Percentiles rank a stretch among this genome's conserved stretches.
phyloP scores from a whole-genome alignment of 257 asterid species.

The Capsicum chinense region DNA sequence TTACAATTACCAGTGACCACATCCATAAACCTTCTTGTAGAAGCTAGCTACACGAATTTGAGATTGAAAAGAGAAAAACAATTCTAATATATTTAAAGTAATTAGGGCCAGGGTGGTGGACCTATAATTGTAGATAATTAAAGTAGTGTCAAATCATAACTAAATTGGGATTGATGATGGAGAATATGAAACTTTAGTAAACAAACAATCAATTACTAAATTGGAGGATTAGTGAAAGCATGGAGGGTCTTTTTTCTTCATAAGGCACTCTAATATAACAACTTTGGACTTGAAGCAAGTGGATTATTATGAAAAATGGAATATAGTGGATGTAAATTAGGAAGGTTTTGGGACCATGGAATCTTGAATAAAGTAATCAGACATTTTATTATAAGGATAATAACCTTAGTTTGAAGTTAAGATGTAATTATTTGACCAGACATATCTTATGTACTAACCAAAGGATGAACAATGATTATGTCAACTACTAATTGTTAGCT shows the following conservation, averaged over 20 bases:
- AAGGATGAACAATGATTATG: conserved; percentile 40
- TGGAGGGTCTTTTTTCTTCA: background rate
- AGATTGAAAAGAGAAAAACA: background rate
- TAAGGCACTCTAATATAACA: conserved; percentile 30
- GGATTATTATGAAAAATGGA: conserved; percentile 8
- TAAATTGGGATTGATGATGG: conserved; percentile 31
- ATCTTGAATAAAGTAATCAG: conserved; percentile 38
- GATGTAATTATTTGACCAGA: conserved; percentile 49
- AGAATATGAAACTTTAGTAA: conserved; percentile 41
- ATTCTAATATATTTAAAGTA: background rate
- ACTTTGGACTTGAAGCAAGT: conserved; percentile 37
- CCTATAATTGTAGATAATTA: background rate
- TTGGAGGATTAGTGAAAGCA: conserved; percentile 43
- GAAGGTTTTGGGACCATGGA: conserved; percentile 37
- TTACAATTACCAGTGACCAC: background rate
- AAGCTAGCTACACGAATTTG: background rate
- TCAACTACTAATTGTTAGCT: background rate
- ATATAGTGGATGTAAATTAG: background rate
- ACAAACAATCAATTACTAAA: conserved; percentile 34
- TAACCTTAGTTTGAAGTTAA: conserved; percentile 41
- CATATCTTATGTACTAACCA: conserved; percentile 38
- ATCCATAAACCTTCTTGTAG: background rate
- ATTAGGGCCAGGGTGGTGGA: background rate
- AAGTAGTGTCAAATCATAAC: conserved; percentile 42
- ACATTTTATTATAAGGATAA: conserved; percentile 28